A percentile compares a stretch with the other conserved stretches of the same genome.
phyloP scores from a whole-genome alignment of 225 moss, liverwort and hornwort species.

The Pleurozium schreberi region DNA sequence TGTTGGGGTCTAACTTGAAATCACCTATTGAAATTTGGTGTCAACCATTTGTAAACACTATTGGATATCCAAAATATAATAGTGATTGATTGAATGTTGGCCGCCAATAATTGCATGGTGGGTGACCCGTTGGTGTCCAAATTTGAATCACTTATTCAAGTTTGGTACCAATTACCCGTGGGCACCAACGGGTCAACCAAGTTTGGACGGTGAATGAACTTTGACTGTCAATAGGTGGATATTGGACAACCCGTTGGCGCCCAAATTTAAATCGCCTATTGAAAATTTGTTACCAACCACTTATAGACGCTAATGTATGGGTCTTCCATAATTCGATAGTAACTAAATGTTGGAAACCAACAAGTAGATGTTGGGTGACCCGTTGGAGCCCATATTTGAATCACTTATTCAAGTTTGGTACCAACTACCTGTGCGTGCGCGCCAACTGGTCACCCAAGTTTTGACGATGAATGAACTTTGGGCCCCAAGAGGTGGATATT shows the following conservation, averaged over 20 bases:
- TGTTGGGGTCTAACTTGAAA: neutral
- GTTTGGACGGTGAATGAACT: accelerated
- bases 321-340: no score
- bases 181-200: neutral
- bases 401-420: no score
- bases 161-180: no score
- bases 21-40: neutral
- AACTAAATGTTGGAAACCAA: no score
- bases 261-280: neutral
- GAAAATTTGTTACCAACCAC: no score
- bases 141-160: no score
- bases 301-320: no score
- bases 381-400: no score
- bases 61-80: accelerated
- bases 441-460: neutral
- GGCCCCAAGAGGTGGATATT: accelerated
- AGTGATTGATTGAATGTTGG: neutral
- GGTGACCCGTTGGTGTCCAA: no score
- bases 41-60: no score
- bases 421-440: no score
- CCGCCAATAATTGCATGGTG: neutral
- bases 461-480: accelerated
- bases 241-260: neutral
- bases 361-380: no score
- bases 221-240: accelerated